Conservation (phyloP, 192 early-diverging fungal species). For the Coemansia sp. region DNA sequence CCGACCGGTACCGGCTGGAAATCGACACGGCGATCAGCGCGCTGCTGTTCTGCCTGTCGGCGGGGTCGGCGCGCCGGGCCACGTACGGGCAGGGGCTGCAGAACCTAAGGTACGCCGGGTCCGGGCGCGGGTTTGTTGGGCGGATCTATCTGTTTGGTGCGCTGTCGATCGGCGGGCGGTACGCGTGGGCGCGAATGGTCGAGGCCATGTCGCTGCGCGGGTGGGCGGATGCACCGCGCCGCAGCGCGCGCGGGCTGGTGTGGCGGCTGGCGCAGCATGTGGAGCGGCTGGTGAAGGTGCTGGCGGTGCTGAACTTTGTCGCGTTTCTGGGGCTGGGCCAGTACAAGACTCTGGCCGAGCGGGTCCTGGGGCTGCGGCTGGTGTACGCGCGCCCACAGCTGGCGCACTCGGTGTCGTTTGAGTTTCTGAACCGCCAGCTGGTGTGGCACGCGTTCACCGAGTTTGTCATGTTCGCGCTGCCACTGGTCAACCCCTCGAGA, state of each 20-base stretch:
- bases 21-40: conserved; percentile 63
- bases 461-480: conserved; percentile 82
- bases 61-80: conserved; percentile 62
- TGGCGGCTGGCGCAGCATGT: conserved; percentile 58
- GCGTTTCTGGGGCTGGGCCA: conserved; percentile 79
- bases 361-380: conserved; percentile 75
- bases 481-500: conserved; percentile 62
- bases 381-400: conserved; percentile 74
- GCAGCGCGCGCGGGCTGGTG: conserved; percentile 46
- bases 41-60: conserved; percentile 69
- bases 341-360: conserved; percentile 76
- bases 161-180: conserved; percentile 68
- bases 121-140: conserved; percentile 46
- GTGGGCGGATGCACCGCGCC: conserved; percentile 68
- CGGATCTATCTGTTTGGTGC: conserved; percentile 41
- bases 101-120: conserved; percentile 72
- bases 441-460: conserved; percentile 93
- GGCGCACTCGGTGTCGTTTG: conserved; percentile 77
- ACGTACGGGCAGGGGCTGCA: conserved; percentile 80
- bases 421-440: conserved; percentile 90
- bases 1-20: conserved; percentile 69
- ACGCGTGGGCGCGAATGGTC: conserved; percentile 62
- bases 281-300: conserved; percentile 59
- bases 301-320: conserved; percentile 76
- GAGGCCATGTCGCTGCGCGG: conserved; percentile 58